phyloP scores from a whole-genome alignment of 768 basidiomycete genomes.

The Lepiota venenata region DNA sequence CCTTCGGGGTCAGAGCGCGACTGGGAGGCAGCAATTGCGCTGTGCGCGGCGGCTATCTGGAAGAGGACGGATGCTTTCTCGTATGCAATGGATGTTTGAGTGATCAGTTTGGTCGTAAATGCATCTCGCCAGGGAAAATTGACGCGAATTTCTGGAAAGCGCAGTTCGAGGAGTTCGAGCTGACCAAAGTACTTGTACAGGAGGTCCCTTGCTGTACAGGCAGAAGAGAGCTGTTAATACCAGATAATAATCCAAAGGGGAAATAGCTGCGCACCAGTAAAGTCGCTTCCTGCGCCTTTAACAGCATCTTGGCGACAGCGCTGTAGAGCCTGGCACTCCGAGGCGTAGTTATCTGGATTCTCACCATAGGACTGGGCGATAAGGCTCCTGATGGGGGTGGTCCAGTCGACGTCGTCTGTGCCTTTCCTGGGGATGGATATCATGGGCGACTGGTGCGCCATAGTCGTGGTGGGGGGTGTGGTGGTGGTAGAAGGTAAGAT shows the following conservation, averaged over 20 bases:
- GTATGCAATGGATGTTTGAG: slow-evolving; percentile 94
- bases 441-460: slow-evolving; percentile 84
- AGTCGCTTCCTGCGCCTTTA: slow-evolving; percentile 92
- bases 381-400: slow-evolving; percentile 76
- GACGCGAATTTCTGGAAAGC: slow-evolving; percentile 95
- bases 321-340: slow-evolving; percentile 83
- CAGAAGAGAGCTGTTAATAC: neutral
- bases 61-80: slow-evolving; percentile 98
- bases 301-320: slow-evolving; percentile 95
- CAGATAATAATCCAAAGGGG: neutral
- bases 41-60: slow-evolving; percentile 93
- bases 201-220: slow-evolving; percentile 70
- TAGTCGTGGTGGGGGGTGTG: slow-evolving; percentile 26
- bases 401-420: slow-evolving; percentile 98
- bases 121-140: slow-evolving; percentile 97
- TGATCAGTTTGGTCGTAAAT: slow-evolving; percentile 90
- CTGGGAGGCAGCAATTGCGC: slow-evolving; percentile 83
- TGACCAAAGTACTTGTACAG: slow-evolving; percentile 99
- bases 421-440: slow-evolving; percentile 90
- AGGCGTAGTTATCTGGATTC: slow-evolving; percentile 81
- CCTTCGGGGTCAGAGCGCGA: slow-evolving; percentile 89
- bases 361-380: slow-evolving; percentile 94
- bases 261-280: slow-evolving; percentile 61
- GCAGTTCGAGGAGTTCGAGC: slow-evolving; percentile 92
- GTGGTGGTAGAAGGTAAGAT: slow-evolving; percentile 1